phyloP scores from a whole-genome alignment of 2,329 filamentous ascomycete species.

The Exophiala lecanii-corni region DNA sequence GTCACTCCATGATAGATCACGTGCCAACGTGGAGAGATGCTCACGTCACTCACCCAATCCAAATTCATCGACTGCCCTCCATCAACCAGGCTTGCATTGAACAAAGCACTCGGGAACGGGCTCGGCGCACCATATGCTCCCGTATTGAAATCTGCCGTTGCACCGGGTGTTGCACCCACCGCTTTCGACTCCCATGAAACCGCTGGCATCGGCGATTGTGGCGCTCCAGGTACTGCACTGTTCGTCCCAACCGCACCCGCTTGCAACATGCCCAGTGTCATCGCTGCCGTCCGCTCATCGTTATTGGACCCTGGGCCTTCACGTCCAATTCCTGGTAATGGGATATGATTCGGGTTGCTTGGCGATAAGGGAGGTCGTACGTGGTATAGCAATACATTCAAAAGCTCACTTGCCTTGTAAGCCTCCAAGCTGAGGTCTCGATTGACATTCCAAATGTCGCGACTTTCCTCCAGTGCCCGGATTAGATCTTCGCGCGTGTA shows the following conservation, averaged over 20 bases:
- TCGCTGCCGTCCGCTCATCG: constrained; percentile 61
- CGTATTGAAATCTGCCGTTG: constrained; percentile 10
- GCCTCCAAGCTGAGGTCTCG: constrained; percentile 80
- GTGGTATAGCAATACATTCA: constrained; percentile 82
- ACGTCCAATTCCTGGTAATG: constrained; percentile 6
- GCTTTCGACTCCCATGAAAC: constrained; percentile 27
- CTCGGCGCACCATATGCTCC: constrained; percentile 43
- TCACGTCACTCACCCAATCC: constrained; percentile 59
- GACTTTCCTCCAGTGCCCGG: constrained; percentile 64
- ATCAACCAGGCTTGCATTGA: constrained; percentile 53
- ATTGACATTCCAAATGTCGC: constrained; percentile 73
- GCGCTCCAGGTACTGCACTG: constrained; percentile 21
- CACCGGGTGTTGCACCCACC: constrained; percentile 2
- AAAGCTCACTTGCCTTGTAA: constrained; percentile 74
- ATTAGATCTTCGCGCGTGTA: constrained; percentile 66
- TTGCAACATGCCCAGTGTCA: constrained; percentile 66
- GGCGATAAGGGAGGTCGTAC: constrained; percentile 42
- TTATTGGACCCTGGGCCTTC: constrained; percentile 36
- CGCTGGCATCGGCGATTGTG: constrained; percentile 25
- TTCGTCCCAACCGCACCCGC: constrained; percentile 24
- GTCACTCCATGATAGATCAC: constrained; percentile 5
- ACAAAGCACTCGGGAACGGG: constrained; percentile 49
- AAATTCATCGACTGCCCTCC: constrained; percentile 46
- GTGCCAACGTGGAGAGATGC: no score
- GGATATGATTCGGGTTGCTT: constrained; percentile 24